Base-by-base conservation (phyloP, 2,329 filamentous ascomycete genomes). In the Rutstroemia sydowiana region DNA sequence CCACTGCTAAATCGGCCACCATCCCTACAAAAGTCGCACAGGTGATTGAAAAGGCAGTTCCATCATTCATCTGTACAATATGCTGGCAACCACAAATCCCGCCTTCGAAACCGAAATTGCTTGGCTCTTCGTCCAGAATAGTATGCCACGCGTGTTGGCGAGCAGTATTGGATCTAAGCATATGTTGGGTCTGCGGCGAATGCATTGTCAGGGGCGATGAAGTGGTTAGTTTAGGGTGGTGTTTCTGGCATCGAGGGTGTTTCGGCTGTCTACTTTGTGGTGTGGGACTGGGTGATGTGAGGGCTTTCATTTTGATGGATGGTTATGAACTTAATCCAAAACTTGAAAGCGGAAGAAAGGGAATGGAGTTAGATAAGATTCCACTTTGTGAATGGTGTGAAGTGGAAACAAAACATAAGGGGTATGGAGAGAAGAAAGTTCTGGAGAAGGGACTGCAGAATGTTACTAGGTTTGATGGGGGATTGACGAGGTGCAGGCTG, bases 171-270 rank as follows among this genome's bases (percentile, higher is more conserved):
- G 70, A 78, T 60, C 69, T 81, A 44, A 75, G 76, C 54, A 74
- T 81, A 47, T 81, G 74, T 63, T 81, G 69, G 78, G 76, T 75
- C 23, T 81, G 78, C 56, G 76, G 77, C 18, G 76, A 79, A 62
- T 64, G 77, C 40, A 71, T 81, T 11, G 71, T 72, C 32, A 73
- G 77, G 23, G 75, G 70, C 0, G 73, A 77, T 21, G 77, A 80
- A 53, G 76, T 75, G 55, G 74, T 81, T 37, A 79, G 76, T 57
- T 68, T 81, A n/a, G 77, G 77, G 0, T 81, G 74, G 77, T 79
- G 76, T 59, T 81, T 81, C 61, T 81, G 77, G 78, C 78, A 81
- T 59, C 68, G 70, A 36, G 69, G 65, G 1, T 81, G 76, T 61
- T 81, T 78, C 62, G 76, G 77, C 14, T 81, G 77, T 61, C 61